Conservation (phyloP, 805 yeast species). For the Monosporozyma aquatica region DNA sequence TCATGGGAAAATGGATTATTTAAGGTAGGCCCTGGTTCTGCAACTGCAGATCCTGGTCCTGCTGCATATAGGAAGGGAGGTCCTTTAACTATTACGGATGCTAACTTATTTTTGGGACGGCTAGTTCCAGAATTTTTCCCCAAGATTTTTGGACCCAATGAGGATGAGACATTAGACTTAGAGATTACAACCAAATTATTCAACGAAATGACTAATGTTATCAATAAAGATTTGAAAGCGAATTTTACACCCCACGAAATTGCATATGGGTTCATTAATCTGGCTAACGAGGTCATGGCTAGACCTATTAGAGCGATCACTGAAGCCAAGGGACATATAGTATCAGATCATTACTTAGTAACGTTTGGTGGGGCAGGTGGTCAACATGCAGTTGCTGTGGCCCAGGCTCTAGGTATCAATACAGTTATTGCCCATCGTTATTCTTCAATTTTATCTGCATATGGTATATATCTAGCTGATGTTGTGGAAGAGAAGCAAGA, state of each 20-base stretch:
- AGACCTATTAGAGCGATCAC: constrained; percentile 78
- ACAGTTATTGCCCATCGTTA: constrained; percentile 69
- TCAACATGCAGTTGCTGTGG: constrained; percentile 76
- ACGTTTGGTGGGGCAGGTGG: constrained; percentile 95
- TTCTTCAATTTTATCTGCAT: constrained; percentile 78
- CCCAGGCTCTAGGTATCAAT: constrained; percentile 57
- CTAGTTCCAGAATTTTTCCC: constrained; percentile 70
- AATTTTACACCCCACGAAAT: constrained; percentile 52
- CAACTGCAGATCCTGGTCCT: constrained; percentile 85
- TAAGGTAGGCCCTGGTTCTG: constrained; percentile 80
- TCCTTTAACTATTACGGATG: constrained; percentile 78
- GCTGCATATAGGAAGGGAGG: constrained; percentile 82
- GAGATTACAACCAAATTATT: constrained; percentile 45
- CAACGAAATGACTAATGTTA: constrained; percentile 41
- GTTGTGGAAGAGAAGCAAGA: constrained; percentile 73
- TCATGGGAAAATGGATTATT: constrained; percentile 63
- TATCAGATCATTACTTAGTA: constrained; percentile 60
- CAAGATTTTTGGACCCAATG: constrained; percentile 73
- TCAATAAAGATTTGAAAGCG: constrained; percentile 39
- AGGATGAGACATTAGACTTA: constrained; percentile 57
- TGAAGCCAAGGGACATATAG: constrained; percentile 71
- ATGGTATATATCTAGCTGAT: constrained; percentile 82
- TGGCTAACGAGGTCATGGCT: constrained; percentile 87
- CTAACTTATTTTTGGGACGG: constrained; percentile 65
- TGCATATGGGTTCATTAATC: constrained; percentile 72